Evolutionary conservation across 176 grass and related monocot genomes (phyloP), one percentile per base, ranked within the genome.

Genomic region (Juncus effusus): DNA sequence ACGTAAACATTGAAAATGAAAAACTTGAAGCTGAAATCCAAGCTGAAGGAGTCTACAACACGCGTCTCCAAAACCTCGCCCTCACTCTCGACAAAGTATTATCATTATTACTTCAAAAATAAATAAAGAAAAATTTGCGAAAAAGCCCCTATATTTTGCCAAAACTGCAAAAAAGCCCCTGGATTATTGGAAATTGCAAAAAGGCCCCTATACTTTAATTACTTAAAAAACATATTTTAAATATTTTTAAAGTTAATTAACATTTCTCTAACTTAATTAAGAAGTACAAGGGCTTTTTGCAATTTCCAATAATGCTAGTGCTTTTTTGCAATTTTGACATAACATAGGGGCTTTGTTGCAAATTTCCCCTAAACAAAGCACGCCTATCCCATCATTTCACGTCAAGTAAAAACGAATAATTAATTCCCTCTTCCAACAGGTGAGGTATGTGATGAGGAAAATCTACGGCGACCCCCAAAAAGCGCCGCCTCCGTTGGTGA

Each of bases 1-100:
- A 99, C 47, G 86, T 99, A 79, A 86, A 82, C 75, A 70, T 93
- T 72, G 88, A 99, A 37, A 74, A 63, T 35, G 94, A 99, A 78
- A 93, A 74, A 74, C 85, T 79, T 70, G 94, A 99, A 50, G 83
- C 94, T 4, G 94, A 99, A 76, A 69, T 99, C 78, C 94, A 99
- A 88, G 94, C 94, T 50, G 89, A 99, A 73, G 94, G 94, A 56
- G 88, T 99, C 40, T 82, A 85, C 74, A 99, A 99, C 74, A 81
- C 88, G 63, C 89, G 94, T 77, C 82, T 99, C 75, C 94, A 99
- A 80, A 89, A 92, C 78, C 76, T 99, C 47, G 81, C 81, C 16
- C 85, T 93, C 64, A 99, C 94, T 61, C 94, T 99, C 59, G 85
- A 99, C 75, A 99, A 99, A 88, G 93, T 97, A 76, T 28, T 53